Evolutionary conservation across 108 stramenopile species (phyloP).

Genomic region (Fistulifera pelliculosa): DNA sequence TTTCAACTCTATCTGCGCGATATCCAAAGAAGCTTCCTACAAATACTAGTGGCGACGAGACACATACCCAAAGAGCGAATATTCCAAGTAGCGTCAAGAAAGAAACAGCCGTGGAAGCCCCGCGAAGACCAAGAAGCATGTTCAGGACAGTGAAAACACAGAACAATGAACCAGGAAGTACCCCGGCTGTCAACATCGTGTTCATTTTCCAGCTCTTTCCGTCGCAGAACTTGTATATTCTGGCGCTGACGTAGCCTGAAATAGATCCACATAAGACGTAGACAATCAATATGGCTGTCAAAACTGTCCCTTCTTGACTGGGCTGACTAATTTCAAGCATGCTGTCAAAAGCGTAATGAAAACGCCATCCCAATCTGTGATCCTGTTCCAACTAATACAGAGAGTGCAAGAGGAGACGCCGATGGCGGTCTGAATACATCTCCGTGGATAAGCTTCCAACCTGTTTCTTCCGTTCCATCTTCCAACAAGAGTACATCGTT

Average conservation of each 20-base stretch:
- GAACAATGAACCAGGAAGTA: constrained; percentile 76
- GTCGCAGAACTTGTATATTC: constrained; percentile 91
- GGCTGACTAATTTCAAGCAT: constrained; percentile 81
- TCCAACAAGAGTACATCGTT: constrained; percentile 83
- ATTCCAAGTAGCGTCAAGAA: constrained; percentile 85
- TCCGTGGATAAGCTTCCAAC: constrained; percentile 97
- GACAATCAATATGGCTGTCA: constrained; percentile 89
- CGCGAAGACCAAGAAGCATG: constrained; percentile 69
- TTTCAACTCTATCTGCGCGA: constrained; percentile 60
- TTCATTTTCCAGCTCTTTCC: constrained; percentile 75
- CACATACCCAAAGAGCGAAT: constrained; percentile 83
- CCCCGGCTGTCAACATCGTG: constrained; percentile 77
- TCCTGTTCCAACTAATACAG: constrained; percentile 89
- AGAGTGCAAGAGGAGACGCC: constrained; percentile 74
- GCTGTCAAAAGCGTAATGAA: constrained; percentile 71
- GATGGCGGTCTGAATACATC: constrained; percentile 95
- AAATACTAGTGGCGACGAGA: constrained; percentile 92
- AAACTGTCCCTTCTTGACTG: constrained; percentile 92
- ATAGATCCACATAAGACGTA: constrained; percentile 88
- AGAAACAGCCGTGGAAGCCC: constrained; percentile 89
- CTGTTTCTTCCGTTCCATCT: constrained; percentile 86
- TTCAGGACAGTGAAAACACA: constrained; percentile 78
- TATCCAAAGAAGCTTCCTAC: constrained; percentile 94
- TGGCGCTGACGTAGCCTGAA: constrained; percentile 83
- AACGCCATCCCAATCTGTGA: constrained; percentile 86